Evolutionary conservation across 306 rosid genomes (phyloP).

Genomic region (Aeschynomene evenia): DNA sequence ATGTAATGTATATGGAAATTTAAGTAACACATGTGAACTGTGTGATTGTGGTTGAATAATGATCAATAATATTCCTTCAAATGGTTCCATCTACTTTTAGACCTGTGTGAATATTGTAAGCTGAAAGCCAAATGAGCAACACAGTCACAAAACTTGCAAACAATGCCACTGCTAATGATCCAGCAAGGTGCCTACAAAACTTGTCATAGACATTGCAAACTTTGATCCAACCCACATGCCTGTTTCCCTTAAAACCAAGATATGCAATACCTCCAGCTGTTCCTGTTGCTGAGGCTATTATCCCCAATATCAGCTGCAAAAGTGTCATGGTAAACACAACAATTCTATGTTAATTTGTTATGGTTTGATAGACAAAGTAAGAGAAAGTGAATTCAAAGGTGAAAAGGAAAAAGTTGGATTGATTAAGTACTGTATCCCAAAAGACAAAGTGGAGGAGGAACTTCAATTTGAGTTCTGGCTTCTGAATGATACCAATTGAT

Average conservation of each 20-base stretch:
- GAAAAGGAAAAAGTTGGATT: not conserved
- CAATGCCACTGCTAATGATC: constrained; percentile 56
- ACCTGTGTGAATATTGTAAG: constrained; percentile 49
- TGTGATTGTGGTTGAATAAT: constrained; percentile 19
- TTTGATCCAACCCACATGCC: constrained; percentile 55
- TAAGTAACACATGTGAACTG: constrained; percentile 16
- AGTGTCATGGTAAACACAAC: constrained; percentile 3
- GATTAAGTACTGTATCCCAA: constrained; percentile 57
- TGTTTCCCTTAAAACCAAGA: constrained; percentile 64
- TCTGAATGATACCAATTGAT: constrained; percentile 49
- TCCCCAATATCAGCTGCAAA: constrained; percentile 65
- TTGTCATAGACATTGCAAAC: constrained; percentile 55
- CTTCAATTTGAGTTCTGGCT: constrained; percentile 51
- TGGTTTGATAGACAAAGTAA: constrained; percentile 4
- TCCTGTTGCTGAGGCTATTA: constrained; percentile 75
- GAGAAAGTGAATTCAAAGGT: constrained; percentile 2
- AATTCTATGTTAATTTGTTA: not conserved
- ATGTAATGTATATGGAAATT: not conserved
- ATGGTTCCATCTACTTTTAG: constrained; percentile 49
- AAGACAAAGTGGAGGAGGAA: constrained; percentile 51
- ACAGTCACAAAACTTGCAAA: constrained; percentile 55
- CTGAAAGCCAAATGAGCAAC: constrained; percentile 65
- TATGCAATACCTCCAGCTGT: constrained; percentile 69
- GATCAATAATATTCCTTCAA: not conserved
- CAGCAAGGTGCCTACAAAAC: constrained; percentile 62